Evolutionary conservation across 257 asterid genomes (phyloP), one percentile per base, ranked within the genome.

Genomic region (Leonotis leonurus): DNA sequence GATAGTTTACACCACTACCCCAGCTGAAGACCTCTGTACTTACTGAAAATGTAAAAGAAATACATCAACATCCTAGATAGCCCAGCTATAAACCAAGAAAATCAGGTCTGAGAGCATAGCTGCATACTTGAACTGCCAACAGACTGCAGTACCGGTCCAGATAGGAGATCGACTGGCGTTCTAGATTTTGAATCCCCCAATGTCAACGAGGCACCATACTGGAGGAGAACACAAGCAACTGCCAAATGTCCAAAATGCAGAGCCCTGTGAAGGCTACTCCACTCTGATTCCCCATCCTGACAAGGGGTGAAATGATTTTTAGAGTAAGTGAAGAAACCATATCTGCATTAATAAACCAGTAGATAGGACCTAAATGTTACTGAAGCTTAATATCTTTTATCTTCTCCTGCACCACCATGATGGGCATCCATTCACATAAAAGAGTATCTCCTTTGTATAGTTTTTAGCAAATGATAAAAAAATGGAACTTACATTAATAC

Each of bases 1-100:
- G 99, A 80, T 87, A 93, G 74, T 93, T 93, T 70, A 85, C 97
- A 80, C 99, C 99, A 75, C 97, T 93, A 16, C 99, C 99, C 99
- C 99, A 93, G 73, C 99, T 93, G 68, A 79, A 89, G 62, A 93
- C 93, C 84, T 93, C 99, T 0, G 96, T 89, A 27, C 87, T 80
- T 30, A 80, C 96, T 83, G 80, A 65, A 78, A 59, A 52, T 16
- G n/a, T 16, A 51, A n/a, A 6, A 65, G 48, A 25, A 57, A 50
- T 40, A 60, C 22, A 22, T 18, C 55, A 57, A 22, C 22, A 70
- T 56, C 65, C 40, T 37, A 49, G 58, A 39, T 69, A 29, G 26
- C 56, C 22, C 64, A 70, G 65, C 25, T 64, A 69, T 25, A 64
- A 62, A 61, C 55, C 45, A 45, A 59, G 18, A 62, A 32, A 26